Evolutionary conservation across 2,329 filamentous ascomycete species (phyloP), one percentile per base, ranked within the genome.

Genomic region (Onygenales sp.): DNA sequence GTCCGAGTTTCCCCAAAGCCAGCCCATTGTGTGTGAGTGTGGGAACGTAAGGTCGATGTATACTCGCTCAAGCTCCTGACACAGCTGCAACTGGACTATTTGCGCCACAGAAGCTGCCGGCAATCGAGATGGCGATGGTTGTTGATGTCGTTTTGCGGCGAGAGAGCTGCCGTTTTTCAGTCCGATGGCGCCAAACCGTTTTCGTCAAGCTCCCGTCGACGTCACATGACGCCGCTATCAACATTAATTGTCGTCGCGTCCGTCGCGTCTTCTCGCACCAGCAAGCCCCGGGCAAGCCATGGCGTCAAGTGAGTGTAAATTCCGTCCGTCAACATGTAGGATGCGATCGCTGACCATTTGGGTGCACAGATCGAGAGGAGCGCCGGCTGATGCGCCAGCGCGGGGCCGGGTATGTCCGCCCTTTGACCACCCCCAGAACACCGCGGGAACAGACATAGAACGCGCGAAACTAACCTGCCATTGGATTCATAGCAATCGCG

Each of bases 1-100:
- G 59, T 63, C 76, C 71, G 61, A 77, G 67, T 58, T 63, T 54
- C 76, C 74, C 80, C 81, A 84, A 57, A 84, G 77, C 82, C 82
- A 85, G 62, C 81, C 79, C 82, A 85, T 84, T 58, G 58, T n/a
- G 11, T 27, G 1, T 27, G 21, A 27, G 21, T 27, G 40, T 13
- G 40, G 13, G 14, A 51, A 49, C 39, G 57, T 47, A 14, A 17
- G 14, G 8, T 42, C 14, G 31, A 14, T 49, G 14, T 40, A 9
- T 31, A 17, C 14, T 10, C 11, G 34, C 6, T 49, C 9, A 21
- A 13, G 46, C 31, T 40, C 8, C 17, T 11, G 31, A 39, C 39
- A 49, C 36, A 40, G 34, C 21, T 31, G 36, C 44, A 47, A 54
- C 46, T 39, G 21, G 11, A 32, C 34, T 39, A 42, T 33, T 54